Evolutionary conservation across 2,329 filamentous ascomycete species (phyloP), one percentile per base, ranked within the genome.

Genomic region (Colletotrichum noveboracense): DNA sequence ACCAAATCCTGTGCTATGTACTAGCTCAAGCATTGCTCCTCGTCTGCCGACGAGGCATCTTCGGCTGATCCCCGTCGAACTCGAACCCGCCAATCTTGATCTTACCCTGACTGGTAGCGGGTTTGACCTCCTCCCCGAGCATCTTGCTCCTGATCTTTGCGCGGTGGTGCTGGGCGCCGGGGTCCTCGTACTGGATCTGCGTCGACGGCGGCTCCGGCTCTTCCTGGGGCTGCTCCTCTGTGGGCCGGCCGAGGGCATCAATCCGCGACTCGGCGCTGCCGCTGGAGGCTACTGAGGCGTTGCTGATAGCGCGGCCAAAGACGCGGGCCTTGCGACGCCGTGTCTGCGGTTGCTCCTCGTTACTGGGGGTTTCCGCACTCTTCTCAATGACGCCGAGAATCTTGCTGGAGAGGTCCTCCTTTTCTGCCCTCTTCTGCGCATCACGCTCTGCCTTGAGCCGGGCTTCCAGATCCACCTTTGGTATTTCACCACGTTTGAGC

Each of bases 251-350:
- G 28, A 72, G 48, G 16, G 66, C 28, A 34, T 82, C 81, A 14
- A 80, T 79, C 36, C 71, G 72, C 52, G 58, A 74, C 52, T 88
- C 87, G 18, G 83, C 84, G 70, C 88, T 88, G 60, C 82, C 85
- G 68, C 84, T 88, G 69, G 89, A 91, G 7, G 85, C 85, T 2
- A 87, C 87, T 4, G 90, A 92, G 4, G 86, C 87, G 79, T 92
- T 92, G 83, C 90, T 92, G 32, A 89, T 82, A 5, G 90, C 91
- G 13, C 91, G 89, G 7, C 91, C 91, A 5, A 93, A 84, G 71
- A 93, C 89, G 70, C 89, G 88, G 67, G 87, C 85, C 2, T 86
- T 84, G 18, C 84, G 82, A 9, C 64, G 78, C 21, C 80, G 76
- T 12, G 32, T 21, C 18, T 64, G 74, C 14, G 52, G 70, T 70